phyloP scores from a whole-genome alignment of 345 rosid genomes.

The Triadica sebifera region DNA sequence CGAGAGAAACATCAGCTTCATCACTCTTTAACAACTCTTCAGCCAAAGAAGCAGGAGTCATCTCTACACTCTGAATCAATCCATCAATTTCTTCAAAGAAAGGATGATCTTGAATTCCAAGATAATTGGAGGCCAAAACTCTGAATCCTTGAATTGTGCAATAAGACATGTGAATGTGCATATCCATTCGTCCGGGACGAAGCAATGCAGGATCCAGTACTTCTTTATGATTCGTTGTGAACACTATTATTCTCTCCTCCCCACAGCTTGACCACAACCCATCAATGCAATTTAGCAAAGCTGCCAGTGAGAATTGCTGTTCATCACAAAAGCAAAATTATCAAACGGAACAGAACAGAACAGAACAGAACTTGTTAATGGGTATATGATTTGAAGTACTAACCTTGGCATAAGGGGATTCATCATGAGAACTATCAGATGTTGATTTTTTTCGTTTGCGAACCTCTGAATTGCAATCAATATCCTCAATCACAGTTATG shows the following conservation, averaged over 20 bases:
- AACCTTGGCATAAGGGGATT: background rate
- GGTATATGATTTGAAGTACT: background rate
- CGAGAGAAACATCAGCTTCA: conserved; percentile 36
- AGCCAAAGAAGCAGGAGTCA: conserved; percentile 28
- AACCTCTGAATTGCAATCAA: conserved; percentile 1
- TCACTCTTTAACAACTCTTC: conserved; percentile 44
- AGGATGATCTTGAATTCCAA: conserved; percentile 31
- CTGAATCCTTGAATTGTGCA: conserved; percentile 43
- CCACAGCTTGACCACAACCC: conserved; percentile 8
- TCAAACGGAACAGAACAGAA: background rate
- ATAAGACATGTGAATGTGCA: conserved; percentile 44
- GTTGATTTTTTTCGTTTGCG: background rate
- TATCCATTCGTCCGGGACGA: conserved; percentile 19
- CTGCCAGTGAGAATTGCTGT: background rate
- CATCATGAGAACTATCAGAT: background rate
- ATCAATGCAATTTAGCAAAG: conserved; percentile 3
- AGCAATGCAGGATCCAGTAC: conserved; percentile 29
- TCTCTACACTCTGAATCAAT: conserved; percentile 31
- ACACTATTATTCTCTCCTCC: conserved; percentile 12
- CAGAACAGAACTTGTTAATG: too few species aligned
- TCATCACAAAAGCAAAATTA: background rate
- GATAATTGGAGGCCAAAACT: conserved; percentile 41
- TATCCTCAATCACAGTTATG: background rate
- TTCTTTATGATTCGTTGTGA: conserved; percentile 32
- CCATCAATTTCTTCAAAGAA: conserved; percentile 32